Conservation (phyloP, 345 rosid species). For the Acer saccharum region DNA sequence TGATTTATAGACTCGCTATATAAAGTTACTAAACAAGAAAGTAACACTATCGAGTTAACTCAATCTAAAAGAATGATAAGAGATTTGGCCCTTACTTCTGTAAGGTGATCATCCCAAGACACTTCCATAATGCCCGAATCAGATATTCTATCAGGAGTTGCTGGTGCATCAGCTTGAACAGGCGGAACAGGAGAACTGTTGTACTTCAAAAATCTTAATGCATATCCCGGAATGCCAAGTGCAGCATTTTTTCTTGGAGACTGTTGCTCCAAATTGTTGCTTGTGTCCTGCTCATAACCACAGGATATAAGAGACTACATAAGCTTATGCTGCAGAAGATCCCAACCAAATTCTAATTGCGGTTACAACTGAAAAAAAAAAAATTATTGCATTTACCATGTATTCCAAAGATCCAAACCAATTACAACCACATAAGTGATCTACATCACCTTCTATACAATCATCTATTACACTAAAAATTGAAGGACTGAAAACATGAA, state of each 20-base stretch:
- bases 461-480: not conserved
- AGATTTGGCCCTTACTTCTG: slow-evolving; percentile 66
- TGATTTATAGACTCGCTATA: not conserved
- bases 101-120: slow-evolving; percentile 69
- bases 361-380: not conserved
- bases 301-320: not conserved
- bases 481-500: not conserved
- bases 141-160: slow-evolving; percentile 56
- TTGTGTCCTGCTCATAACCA: slow-evolving; percentile 49
- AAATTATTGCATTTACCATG: not conserved
- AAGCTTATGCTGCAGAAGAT: not conserved
- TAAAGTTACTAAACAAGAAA: slow-evolving; percentile 3
- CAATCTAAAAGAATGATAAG: not conserved
- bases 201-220: slow-evolving; percentile 73
- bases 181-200: slow-evolving; percentile 47
- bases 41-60: not conserved
- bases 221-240: slow-evolving; percentile 65
- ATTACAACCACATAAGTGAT: not conserved
- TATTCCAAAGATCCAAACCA: not conserved
- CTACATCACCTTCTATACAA: not conserved
- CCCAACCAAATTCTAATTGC: slow-evolving; percentile 8
- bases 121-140: slow-evolving; percentile 55
- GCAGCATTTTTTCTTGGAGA: slow-evolving; percentile 36
- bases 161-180: slow-evolving; percentile 62
- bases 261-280: slow-evolving; percentile 39